phyloP scores from a whole-genome alignment of 139 green algal genomes.

The Eudorina sp. region DNA sequence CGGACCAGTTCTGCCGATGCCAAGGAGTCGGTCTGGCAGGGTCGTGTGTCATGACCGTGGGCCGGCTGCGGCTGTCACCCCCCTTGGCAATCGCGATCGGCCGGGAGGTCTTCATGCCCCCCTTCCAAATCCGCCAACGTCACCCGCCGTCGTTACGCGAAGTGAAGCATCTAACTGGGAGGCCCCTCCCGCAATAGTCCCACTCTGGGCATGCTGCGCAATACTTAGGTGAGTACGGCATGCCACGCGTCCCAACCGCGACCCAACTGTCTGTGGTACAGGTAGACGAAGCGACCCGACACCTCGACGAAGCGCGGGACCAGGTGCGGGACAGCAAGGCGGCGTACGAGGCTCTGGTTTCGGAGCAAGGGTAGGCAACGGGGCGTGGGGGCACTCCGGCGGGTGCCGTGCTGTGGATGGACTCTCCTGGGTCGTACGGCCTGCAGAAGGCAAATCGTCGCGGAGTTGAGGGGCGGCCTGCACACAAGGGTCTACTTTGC shows the following conservation, averaged over 20 bases:
- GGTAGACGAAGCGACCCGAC: neutral
- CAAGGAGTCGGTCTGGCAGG: too few species aligned
- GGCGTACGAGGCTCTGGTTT: neutral
- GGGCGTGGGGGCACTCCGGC: neutral
- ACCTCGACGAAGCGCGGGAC: neutral
- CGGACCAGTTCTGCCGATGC: too few species aligned
- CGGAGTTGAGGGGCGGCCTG: neutral
- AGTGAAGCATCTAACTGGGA: too few species aligned
- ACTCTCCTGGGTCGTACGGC: neutral
- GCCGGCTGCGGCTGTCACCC: too few species aligned
- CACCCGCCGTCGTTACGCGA: too few species aligned
- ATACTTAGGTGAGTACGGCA: too few species aligned
- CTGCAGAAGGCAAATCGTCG: neutral
- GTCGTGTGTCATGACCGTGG: too few species aligned
- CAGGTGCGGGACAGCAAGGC: neutral
- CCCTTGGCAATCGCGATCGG: neutral
- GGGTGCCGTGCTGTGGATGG: too few species aligned
- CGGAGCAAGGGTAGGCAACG: conserved; percentile 25
- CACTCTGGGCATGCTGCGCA: too few species aligned
- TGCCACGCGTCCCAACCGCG: neutral
- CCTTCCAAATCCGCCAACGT: neutral
- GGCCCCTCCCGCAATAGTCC: too few species aligned
- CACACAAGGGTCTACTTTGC: neutral
- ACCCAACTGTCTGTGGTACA: neutral
- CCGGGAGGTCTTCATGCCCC: neutral